Evolutionary conservation across 2,329 filamentous ascomycete species (phyloP).

Genomic region (Diaporthe caulivora): DNA sequence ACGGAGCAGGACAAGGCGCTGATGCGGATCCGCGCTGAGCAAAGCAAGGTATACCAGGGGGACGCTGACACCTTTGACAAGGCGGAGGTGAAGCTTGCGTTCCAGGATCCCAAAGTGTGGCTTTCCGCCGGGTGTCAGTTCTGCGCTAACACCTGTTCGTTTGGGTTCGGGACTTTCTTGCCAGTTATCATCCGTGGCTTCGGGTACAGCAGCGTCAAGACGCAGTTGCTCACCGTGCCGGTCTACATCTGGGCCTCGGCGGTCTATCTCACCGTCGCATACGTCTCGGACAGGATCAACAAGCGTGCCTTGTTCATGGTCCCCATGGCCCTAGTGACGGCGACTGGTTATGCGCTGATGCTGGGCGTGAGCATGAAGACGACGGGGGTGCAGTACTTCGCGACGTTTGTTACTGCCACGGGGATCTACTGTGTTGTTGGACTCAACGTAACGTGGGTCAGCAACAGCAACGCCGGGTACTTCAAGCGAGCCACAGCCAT

Average conservation of each 20-base stretch:
- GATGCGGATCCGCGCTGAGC: conserved; percentile 56
- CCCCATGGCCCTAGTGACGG: conserved; percentile 61
- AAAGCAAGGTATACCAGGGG: conserved; percentile 62
- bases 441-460: conserved; percentile 60
- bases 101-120: conserved; percentile 64
- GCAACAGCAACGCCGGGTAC: conserved; percentile 59
- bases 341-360: conserved; percentile 63
- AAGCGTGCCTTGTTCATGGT: conserved; percentile 64
- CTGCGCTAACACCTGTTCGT: conserved; percentile 64
- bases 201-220: conserved; percentile 63
- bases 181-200: conserved; percentile 66
- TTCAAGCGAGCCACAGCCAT: conserved; percentile 60
- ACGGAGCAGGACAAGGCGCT: conserved; percentile 67
- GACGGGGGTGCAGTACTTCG: conserved; percentile 63
- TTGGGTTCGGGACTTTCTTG: conserved; percentile 70
- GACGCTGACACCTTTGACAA: conserved; percentile 60
- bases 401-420: conserved; percentile 60
- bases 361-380: conserved; percentile 56
- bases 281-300: conserved; percentile 57
- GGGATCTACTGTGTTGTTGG: conserved; percentile 62
- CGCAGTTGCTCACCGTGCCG: conserved; percentile 67
- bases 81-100: conserved; percentile 60
- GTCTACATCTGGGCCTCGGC: conserved; percentile 65
- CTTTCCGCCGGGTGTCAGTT: conserved; percentile 57
- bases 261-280: conserved; percentile 58